Conservation (phyloP, 2,329 filamentous ascomycete species). For the Neospermospora avenae region DNA sequence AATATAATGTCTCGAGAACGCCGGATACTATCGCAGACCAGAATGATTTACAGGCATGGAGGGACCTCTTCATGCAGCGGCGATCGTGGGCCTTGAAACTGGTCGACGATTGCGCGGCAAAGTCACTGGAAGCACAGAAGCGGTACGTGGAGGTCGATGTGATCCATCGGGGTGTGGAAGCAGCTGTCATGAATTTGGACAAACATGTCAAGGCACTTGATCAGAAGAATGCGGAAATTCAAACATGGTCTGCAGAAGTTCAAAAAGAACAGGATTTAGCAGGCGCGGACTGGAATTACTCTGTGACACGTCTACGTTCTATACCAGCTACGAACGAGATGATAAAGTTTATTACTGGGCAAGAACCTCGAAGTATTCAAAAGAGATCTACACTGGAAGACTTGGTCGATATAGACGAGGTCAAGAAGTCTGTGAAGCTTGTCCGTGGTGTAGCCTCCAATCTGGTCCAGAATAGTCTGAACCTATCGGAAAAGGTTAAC, state of each 20-base stretch:
- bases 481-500: conserved; percentile 57
- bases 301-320: conserved; percentile 60
- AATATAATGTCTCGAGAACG: conserved; percentile 58
- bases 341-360: conserved; percentile 60
- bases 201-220: conserved; percentile 70
- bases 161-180: conserved; percentile 75
- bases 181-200: conserved; percentile 82
- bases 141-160: conserved; percentile 71
- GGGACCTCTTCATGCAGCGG: conserved; percentile 76
- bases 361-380: conserved; percentile 42
- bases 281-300: conserved; percentile 63
- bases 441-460: conserved; percentile 54
- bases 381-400: conserved; percentile 63
- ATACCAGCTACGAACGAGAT: conserved; percentile 65
- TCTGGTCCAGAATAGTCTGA: conserved; percentile 57
- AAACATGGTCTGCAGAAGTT: conserved; percentile 66
- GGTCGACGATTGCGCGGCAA: conserved; percentile 63
- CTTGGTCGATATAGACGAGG: conserved; percentile 70
- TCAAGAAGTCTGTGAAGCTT: conserved; percentile 67
- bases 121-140: conserved; percentile 59
- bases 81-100: conserved; percentile 74
- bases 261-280: conserved; percentile 65
- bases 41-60: conserved; percentile 83
- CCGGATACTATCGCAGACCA: conserved; percentile 83
- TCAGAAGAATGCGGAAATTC: conserved; percentile 66